These are phyloP conservation scores for Ustilago crameri DNA, from an alignment of 1,284 basidiomycete species.

Conservation along the genomic window DNA sequence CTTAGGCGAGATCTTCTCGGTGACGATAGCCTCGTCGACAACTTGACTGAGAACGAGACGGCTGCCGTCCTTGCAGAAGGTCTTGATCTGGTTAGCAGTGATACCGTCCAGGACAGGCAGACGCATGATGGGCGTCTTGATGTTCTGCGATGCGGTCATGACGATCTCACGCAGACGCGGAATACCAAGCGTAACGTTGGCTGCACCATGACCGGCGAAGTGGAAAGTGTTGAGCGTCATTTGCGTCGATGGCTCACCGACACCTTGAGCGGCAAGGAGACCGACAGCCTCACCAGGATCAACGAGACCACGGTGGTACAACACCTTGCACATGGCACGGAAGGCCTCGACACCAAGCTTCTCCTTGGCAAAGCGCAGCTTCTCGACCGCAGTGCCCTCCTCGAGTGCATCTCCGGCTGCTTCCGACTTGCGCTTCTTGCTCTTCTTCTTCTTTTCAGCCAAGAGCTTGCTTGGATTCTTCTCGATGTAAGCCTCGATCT, in stretches of 20 bases:
- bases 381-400: slow-evolving; percentile 47
- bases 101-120: slow-evolving; percentile 72
- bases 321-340: slow-evolving; percentile 63
- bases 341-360: slow-evolving; percentile 62
- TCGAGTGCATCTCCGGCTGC: slow-evolving; percentile 58
- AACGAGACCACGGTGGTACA: slow-evolving; percentile 73
- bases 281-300: slow-evolving; percentile 99
- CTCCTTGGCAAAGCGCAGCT: slow-evolving; percentile 71
- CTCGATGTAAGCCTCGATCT: slow-evolving; percentile 83
- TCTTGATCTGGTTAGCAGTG: slow-evolving; percentile 71
- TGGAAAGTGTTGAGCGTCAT: slow-evolving; percentile 99
- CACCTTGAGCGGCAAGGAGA: slow-evolving; percentile 96
- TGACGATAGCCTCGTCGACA: slow-evolving; percentile 84
- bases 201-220: slow-evolving; percentile 95
- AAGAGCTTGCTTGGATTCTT: slow-evolving; percentile 82
- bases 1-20: slow-evolving; percentile 79
- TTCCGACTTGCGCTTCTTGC: slow-evolving; percentile 67
- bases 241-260: slow-evolving; percentile 98
- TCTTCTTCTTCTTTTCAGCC: slow-evolving; percentile 72
- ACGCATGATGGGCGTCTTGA: slow-evolving; percentile 98
- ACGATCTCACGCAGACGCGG: slow-evolving; percentile 98
- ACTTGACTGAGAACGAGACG: slow-evolving; percentile 88
- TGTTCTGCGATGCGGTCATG: slow-evolving; percentile 96
- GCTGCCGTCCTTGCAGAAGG: slow-evolving; percentile 90
- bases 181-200: slow-evolving; percentile 98